Evolutionary conservation across 2,329 filamentous ascomycete genomes (phyloP).

Genomic region (Aureobasidium melanogenum): DNA sequence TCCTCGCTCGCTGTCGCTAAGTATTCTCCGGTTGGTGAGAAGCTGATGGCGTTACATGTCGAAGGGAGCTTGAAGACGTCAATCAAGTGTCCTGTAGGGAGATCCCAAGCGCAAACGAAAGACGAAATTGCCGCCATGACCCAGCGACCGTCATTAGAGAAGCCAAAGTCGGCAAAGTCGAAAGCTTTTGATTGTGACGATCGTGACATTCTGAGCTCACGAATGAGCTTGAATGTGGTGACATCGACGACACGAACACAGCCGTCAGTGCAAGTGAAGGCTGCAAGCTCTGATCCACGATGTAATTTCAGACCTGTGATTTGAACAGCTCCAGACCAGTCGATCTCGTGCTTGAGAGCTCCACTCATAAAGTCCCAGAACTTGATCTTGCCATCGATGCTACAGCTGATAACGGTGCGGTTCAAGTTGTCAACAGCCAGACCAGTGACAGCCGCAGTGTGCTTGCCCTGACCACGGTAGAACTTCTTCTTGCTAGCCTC

Average conservation of each 20-base stretch:
- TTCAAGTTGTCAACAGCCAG: conserved; percentile 85
- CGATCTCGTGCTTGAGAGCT: conserved; percentile 66
- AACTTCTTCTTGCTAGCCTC: conserved; percentile 29
- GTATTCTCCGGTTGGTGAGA: conserved; percentile 85
- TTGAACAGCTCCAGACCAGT: conserved; percentile 70
- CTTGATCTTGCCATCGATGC: conserved; percentile 84
- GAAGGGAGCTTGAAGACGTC: conserved; percentile 76
- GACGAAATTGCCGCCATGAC: conserved; percentile 81
- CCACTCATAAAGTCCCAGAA: conserved; percentile 96
- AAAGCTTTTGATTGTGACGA: conserved; percentile 18
- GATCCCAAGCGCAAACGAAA: conserved; percentile 79
- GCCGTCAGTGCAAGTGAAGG: conserved; percentile 79
- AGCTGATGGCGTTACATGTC: conserved; percentile 74
- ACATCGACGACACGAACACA: conserved; percentile 85
- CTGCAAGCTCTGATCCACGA: conserved; percentile 72
- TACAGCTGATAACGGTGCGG: conserved; percentile 74
- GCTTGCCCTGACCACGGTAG: conserved; percentile 54
- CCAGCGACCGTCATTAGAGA: conserved; percentile 91
- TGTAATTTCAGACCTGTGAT: conserved; percentile 76
- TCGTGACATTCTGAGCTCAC: conserved; percentile 78
- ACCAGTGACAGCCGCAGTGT: conserved; percentile 75
- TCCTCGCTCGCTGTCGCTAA: conserved; percentile 81
- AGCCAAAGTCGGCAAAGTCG: conserved; percentile 37
- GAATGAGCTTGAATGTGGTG: conserved; percentile 79
- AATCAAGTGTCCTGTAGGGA: conserved; percentile 90